Base-by-base conservation (phyloP, 495 filamentous ascomycete genomes). In the Hypoxylon lienhwacheense region DNA sequence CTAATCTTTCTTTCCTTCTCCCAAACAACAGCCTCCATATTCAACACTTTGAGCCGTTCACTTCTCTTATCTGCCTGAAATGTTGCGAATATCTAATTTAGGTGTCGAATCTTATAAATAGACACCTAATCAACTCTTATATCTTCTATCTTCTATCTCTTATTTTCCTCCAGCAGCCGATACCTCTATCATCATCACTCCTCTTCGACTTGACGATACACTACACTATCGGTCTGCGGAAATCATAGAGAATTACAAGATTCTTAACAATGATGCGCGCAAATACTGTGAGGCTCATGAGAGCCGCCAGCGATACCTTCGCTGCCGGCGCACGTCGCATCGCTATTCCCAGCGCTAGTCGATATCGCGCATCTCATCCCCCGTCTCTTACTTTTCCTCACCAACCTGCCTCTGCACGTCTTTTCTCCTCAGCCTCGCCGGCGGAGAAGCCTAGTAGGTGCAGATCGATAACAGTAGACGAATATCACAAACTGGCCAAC, bases 401-500 rank as follows among this genome's bases (percentile, higher is more conserved):
- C 47, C 51, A 19, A 53, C 40, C 16, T 46, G 25, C 40, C 4
- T 1, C 43, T 19, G 5, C 21, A 4, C 52, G 47, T 8, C 29
- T 3, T 5, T 63, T 65, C 29, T 53, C 61, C 20, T 43, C 47
- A 3, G 63, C 57, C 36, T 50, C 64, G 10, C 61, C 65, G 12
- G 57, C 62, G 7, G 53, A 47, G 4, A 51, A 62, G 21, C 50
- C 59, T n/a, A 1, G 56, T 61, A 33, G 22, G 53, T 1, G 15
- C 54, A 49, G n/a, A 47, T 51, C 39, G 39, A 45, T 4, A 48
- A 69, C 72, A 7, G 64, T 67, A 1, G 45, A 42, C 6, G 54
- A 73, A 45, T 84, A 77, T 55, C 73, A 84, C 32, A 50, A 65
- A 1, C 50, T 82, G 1, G 70, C 79, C 0, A 75, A 83, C 35